These are phyloP conservation scores for Phylloporus sp. DNA, from an alignment of 768 basidiomycete genomes.

Conservation along the genomic window DNA sequence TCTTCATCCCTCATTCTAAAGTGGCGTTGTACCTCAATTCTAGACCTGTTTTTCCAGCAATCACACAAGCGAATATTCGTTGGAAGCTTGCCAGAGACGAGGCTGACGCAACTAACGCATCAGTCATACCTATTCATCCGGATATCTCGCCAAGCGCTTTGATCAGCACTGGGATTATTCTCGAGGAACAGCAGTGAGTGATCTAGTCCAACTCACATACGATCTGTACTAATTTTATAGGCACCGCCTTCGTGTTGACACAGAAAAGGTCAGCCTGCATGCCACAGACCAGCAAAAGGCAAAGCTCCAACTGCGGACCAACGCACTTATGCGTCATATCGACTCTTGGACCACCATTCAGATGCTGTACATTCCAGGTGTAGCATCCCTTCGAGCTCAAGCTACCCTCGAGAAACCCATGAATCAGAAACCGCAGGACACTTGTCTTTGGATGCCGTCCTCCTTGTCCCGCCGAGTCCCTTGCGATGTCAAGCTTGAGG, in stretches of 20 bases:
- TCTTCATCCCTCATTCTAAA: too few species aligned
- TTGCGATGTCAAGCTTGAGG: neutral
- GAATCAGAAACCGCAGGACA: neutral
- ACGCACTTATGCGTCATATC: neutral
- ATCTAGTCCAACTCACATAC: too few species aligned
- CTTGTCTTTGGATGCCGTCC: neutral
- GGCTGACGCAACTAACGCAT: neutral
- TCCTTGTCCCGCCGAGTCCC: neutral
- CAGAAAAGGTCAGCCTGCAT: neutral
- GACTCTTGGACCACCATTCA: neutral
- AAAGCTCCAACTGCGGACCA: neutral
- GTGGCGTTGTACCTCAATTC: neutral
- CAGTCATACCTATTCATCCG: neutral
- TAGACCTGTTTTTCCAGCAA: neutral
- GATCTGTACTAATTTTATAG: neutral
- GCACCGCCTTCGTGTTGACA: neutral
- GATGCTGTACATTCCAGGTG: neutral
- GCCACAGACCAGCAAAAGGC: neutral
- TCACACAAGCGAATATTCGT: conserved; percentile 10
- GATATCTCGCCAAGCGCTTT: conserved; percentile 16
- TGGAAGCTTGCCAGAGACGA: conserved; percentile 15
- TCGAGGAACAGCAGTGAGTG: conserved; percentile 23
- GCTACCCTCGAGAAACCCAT: neutral
- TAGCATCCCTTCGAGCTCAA: neutral
- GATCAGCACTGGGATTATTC: conserved; percentile 9